Evolutionary conservation across 495 filamentous ascomycete genomes (phyloP), one percentile per base, ranked within the genome.

Genomic region (Penicillium arizonense): DNA sequence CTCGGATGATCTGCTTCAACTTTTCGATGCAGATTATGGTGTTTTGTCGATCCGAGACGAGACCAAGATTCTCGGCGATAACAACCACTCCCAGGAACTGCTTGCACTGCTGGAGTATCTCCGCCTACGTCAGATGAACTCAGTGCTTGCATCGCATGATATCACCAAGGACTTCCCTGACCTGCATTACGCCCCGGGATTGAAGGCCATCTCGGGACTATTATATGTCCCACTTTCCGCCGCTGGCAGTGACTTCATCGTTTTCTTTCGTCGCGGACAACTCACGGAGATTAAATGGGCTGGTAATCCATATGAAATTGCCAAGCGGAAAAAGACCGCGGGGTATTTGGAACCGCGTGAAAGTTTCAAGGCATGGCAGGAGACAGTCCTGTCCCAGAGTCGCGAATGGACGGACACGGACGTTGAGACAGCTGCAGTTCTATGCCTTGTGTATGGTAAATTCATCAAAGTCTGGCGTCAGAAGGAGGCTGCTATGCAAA

Each of bases 391-490:
- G 14, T 68, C 65, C 10, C 69, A 67, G 38, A 69, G 67, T 18
- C 64, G 70, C 0, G 69, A 72, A 35, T 80, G 77, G 82, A 75
- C 74, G 0, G 74, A 76, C 36, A 59, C 73, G 6, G 74, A 88
- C 51, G 74, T 95, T 10, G 92, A 96, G 63, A 96, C 89, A 0
- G 91, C 92, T 1, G 89, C 92, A 0, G 88, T 96, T 0, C 72
- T 96, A 8, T 96, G 91, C 59, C 69, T 96, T 26, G 90, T 96
- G 2, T 97, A 96, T 55, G 91, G 90, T 52, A 90, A 88, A 69
- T 91, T 93, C 63, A 93, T 91, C 61, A 87, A 93, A 61, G 93
- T 96, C 7, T 96, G 93, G 93, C 76, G 89, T 50, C 89, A 96
- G 62, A 95, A 94, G 51, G 92, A 97, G 62, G 88, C 86, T 1